Percentiles rank a stretch among this genome's conserved stretches.
phyloP scores from a whole-genome alignment of 148 eudicot genomes.

The Cornus florida region DNA sequence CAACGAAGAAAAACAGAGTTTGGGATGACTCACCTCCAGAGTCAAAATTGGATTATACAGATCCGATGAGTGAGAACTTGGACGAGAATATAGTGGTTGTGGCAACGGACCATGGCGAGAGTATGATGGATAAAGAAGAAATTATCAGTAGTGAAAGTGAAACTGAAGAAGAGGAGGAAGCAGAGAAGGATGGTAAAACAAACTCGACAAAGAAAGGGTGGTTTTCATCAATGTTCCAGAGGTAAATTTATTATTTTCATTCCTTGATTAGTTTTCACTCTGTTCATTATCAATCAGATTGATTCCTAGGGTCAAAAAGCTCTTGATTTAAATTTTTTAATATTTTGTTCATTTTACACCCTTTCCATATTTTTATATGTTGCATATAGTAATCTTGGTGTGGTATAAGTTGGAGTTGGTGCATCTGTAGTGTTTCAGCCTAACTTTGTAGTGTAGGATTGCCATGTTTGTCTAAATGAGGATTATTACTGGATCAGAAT shows the following conservation, averaged over 20 bases:
- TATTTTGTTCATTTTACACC: not conserved
- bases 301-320: not conserved
- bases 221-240: conserved; percentile 94
- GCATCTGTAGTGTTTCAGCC: too few species aligned
- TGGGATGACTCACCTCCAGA: conserved; percentile 78
- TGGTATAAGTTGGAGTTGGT: too few species aligned
- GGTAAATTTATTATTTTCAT: conserved; percentile 40
- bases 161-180: conserved; percentile 66
- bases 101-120: conserved; percentile 67
- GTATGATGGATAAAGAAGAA: conserved; percentile 98
- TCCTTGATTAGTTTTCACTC: not conserved
- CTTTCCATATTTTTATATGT: too few species aligned
- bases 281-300: not conserved
- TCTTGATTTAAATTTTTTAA: not conserved
- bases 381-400: too few species aligned
- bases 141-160: conserved; percentile 84
- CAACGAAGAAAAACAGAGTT: conserved; percentile 83
- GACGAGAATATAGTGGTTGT: conserved; percentile 49
- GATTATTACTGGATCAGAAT: too few species aligned
- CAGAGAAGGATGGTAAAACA: conserved; percentile 40
- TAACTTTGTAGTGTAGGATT: too few species aligned
- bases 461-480: too few species aligned
- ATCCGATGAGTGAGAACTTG: conserved; percentile 65
- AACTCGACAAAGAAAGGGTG: conserved; percentile 80
- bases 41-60: conserved; percentile 81